Conservation (phyloP, 169 alveolate species). For the Plasmodium yoelii region DNA sequence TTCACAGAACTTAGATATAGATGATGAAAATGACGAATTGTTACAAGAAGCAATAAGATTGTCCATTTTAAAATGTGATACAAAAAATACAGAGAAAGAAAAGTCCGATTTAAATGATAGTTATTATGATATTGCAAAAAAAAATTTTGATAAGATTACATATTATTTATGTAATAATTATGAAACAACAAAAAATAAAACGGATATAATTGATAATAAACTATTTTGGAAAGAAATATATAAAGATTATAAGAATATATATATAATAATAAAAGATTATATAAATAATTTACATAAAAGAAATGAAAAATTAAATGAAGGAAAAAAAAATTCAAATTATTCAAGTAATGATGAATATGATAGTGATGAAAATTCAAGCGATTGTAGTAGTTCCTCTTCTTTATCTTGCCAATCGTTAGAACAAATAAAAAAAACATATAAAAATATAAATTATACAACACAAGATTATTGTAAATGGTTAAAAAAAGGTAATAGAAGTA, state of each 20-base stretch:
- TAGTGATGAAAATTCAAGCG: slow-evolving; percentile 47
- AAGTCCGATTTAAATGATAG: slow-evolving; percentile 2
- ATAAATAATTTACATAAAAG: slow-evolving; percentile 46
- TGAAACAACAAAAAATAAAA: slow-evolving; percentile 48
- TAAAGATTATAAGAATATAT: slow-evolving; percentile 63
- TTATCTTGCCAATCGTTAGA: slow-evolving; percentile 57
- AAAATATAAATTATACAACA: slow-evolving; percentile 64
- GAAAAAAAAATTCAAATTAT: background rate
- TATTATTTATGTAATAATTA: slow-evolving; percentile 65
- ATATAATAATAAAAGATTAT: slow-evolving; percentile 64
- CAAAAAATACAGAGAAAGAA: background rate
- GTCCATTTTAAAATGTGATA: slow-evolving; percentile 48
- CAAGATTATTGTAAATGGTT: slow-evolving; percentile 70
- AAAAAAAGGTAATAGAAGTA: slow-evolving; percentile 69
- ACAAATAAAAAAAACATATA: slow-evolving; percentile 29
- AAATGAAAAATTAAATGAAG: slow-evolving; percentile 69
- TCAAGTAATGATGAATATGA: slow-evolving; percentile 49
- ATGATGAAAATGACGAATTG: slow-evolving; percentile 71
- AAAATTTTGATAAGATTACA: slow-evolving; percentile 46
- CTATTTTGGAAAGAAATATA: slow-evolving; percentile 71
- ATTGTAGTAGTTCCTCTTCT: slow-evolving; percentile 65
- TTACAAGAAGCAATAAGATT: slow-evolving; percentile 69
- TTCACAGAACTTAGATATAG: slow-evolving; percentile 25
- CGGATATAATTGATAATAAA: slow-evolving; percentile 68
- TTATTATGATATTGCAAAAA: slow-evolving; percentile 29